phyloP scores from a whole-genome alignment of 257 asterid genomes.

The Ilex aquifolium region DNA sequence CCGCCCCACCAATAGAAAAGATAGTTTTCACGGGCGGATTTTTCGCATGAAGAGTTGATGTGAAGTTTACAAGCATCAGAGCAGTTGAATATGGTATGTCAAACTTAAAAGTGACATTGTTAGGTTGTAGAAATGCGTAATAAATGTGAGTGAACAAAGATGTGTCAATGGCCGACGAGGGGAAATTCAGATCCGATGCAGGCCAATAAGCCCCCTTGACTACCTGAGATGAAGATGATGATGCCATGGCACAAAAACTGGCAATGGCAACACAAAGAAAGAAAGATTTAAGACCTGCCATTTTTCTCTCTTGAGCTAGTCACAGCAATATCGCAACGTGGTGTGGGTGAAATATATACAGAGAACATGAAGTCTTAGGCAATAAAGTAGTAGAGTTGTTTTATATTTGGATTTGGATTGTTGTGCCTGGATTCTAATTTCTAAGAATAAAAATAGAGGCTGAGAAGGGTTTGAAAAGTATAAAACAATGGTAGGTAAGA shows the following conservation, averaged over 20 bases:
- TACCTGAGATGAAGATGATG: constrained; percentile 10
- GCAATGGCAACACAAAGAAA: constrained; percentile 18
- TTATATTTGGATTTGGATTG: no score
- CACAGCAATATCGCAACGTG: no score
- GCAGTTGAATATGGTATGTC: constrained; percentile 32
- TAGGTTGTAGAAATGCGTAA: constrained; percentile 62
- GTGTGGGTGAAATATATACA: no score
- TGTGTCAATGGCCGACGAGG: constrained; percentile 53
- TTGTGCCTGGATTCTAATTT: no score
- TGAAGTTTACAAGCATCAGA: constrained; percentile 36
- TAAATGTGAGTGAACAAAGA: constrained; percentile 52
- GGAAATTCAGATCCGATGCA: constrained; percentile 32
- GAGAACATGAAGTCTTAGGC: no score
- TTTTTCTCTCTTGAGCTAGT: neutral
- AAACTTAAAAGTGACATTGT: constrained; percentile 39
- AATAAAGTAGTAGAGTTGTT: no score
- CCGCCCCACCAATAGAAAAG: constrained; percentile 71
- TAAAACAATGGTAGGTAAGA: no score
- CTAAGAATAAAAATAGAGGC: no score
- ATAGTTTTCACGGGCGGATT: constrained; percentile 38
- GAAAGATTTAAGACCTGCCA: constrained; percentile 20
- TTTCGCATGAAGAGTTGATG: constrained; percentile 44
- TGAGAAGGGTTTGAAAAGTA: no score
- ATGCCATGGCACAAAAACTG: constrained; percentile 11
- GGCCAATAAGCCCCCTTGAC: constrained; percentile 70